Evolutionary conservation across 495 filamentous ascomycete species (phyloP).

Genomic region (Eremomyces bilateralis): DNA sequence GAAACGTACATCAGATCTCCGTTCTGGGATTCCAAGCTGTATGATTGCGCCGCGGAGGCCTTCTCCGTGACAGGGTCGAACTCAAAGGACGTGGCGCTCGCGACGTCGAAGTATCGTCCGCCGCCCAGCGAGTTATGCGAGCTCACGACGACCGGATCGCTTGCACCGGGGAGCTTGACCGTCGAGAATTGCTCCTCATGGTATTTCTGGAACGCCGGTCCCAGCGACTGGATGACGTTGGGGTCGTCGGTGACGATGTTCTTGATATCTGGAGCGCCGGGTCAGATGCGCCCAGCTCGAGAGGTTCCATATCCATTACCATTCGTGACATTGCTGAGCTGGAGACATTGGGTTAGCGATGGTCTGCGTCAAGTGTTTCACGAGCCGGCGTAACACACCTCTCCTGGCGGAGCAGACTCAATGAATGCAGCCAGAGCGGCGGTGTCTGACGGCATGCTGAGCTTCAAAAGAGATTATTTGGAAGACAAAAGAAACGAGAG

Average conservation of each 20-base stretch:
- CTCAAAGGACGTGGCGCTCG: conserved; percentile 62
- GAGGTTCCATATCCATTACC: conserved; percentile 29
- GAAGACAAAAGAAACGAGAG: neutral
- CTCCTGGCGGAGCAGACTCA: conserved; percentile 85
- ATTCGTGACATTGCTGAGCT: conserved; percentile 80
- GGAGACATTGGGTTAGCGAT: conserved; percentile 11
- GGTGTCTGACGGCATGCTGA: conserved; percentile 13
- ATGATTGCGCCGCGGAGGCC: conserved; percentile 60
- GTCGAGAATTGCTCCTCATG: conserved; percentile 84
- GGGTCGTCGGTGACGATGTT: conserved; percentile 50
- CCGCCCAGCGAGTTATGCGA: conserved; percentile 57
- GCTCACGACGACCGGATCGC: conserved; percentile 70
- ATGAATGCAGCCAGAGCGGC: conserved; percentile 48
- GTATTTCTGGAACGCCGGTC: conserved; percentile 78
- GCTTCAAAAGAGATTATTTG: neutral
- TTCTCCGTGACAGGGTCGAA: conserved; percentile 81
- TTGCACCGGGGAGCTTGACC: conserved; percentile 70
- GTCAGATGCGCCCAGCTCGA: neutral
- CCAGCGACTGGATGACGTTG: conserved; percentile 42
- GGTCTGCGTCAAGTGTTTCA: neutral
- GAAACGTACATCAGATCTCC: conserved; percentile 50
- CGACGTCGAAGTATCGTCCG: conserved; percentile 72
- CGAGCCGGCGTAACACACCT: conserved; percentile 36
- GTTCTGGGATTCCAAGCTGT: conserved; percentile 59
- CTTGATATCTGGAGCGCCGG: conserved; percentile 52